phyloP scores from a whole-genome alignment of 208 protist species.

The Trypanosomatidae sp. region DNA sequence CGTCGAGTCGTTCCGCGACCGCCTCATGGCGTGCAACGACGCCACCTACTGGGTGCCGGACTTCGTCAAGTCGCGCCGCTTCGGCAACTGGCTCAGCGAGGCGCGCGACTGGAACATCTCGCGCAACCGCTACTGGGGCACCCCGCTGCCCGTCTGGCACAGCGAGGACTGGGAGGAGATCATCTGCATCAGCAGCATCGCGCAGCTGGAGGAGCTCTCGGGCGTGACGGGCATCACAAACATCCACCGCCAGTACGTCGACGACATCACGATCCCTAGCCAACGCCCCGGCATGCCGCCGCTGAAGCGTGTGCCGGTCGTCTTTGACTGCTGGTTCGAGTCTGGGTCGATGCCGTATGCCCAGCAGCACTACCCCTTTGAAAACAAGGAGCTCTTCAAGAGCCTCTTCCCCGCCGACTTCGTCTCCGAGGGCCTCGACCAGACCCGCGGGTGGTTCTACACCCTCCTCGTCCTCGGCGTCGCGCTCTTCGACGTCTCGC shows the following conservation, averaged over 20 bases:
- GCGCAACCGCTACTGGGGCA: conserved; percentile 99
- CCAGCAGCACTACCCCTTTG: conserved; percentile 99
- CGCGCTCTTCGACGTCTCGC: conserved; percentile 96
- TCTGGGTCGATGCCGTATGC: conserved; percentile 99
- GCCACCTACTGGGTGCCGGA: conserved; percentile 98
- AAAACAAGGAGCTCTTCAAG: conserved; percentile 97
- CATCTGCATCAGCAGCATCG: conserved; percentile 95
- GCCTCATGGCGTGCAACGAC: conserved; percentile 94
- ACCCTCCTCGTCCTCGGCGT: conserved; percentile 99
- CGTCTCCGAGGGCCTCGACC: conserved; percentile 99
- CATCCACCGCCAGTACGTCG: conserved; percentile 97
- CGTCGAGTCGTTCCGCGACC: conserved; percentile 96
- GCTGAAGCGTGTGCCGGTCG: conserved; percentile 94
- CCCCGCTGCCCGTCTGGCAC: conserved; percentile 99
- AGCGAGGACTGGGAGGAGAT: conserved; percentile 97
- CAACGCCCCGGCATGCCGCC: conserved; percentile 84
- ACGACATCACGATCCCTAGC: conserved; percentile 98
- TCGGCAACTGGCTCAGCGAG: conserved; percentile 99
- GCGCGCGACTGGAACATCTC: conserved; percentile 99
- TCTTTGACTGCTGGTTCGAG: conserved; percentile 99
- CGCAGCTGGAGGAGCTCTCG: conserved; percentile 96
- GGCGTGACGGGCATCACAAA: conserved; percentile 93
- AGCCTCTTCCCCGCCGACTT: conserved; percentile 99
- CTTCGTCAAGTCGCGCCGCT: conserved; percentile 97
- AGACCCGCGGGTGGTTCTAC: conserved; percentile 99